Conservation (phyloP, 2,329 filamentous ascomycete species). For the Sporothrix variecibatus region DNA sequence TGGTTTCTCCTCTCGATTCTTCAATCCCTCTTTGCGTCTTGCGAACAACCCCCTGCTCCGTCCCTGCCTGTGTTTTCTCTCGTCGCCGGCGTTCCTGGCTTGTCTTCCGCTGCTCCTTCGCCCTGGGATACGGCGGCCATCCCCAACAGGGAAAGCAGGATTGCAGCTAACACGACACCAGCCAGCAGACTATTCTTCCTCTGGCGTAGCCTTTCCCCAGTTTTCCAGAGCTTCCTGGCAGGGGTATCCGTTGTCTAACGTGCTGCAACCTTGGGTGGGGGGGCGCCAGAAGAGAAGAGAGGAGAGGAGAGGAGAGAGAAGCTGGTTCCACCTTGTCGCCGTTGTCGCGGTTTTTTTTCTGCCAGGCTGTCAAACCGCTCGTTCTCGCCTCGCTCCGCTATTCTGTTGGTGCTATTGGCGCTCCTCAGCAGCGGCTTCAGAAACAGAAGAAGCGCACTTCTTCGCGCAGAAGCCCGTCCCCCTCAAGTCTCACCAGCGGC, state of each 20-base stretch:
- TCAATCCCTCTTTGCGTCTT: neutral
- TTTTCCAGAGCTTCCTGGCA: slow-evolving; percentile 19
- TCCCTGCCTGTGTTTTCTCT: neutral
- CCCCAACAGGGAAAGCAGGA: slow-evolving; percentile 21
- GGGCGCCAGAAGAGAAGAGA: no score
- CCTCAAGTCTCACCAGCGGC: neutral
- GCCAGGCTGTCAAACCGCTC: neutral
- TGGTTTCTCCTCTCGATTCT: neutral
- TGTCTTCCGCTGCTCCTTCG: slow-evolving; percentile 15
- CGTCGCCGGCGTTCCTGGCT: slow-evolving; percentile 20
- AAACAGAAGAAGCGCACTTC: neutral
- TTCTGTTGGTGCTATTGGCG: neutral
- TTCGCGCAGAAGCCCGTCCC: neutral
- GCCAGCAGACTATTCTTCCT: slow-evolving; percentile 2
- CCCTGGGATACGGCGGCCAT: slow-evolving; percentile 9
- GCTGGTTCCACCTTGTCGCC: neutral
- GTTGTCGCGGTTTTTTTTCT: neutral
- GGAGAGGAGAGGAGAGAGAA: neutral
- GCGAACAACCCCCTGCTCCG: neutral
- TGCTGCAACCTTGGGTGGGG: slow-evolving; percentile 20
- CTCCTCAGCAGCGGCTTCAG: neutral
- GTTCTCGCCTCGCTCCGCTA: neutral
- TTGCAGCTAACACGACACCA: slow-evolving; percentile 22
- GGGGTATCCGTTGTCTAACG: slow-evolving; percentile 3
- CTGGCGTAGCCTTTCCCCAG: slow-evolving; percentile 13